Evolutionary conservation across 1,284 basidiomycete species (phyloP).

Genomic region (Hemileia vastatrix): DNA sequence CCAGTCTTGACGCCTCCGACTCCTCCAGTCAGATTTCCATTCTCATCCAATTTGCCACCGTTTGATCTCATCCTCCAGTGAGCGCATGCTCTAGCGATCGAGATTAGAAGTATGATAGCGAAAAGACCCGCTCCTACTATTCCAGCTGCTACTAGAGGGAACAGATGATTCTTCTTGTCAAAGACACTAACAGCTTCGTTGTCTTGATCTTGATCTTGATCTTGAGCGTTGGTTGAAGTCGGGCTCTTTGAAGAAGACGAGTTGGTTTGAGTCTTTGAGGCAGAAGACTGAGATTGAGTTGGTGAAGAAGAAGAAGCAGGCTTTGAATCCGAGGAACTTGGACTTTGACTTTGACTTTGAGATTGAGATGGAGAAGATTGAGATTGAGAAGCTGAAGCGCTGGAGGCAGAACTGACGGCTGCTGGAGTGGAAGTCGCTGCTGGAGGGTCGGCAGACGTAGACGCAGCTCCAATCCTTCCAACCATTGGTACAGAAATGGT

Average conservation of each 20-base stretch:
- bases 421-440: neutral
- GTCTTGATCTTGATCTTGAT: neutral
- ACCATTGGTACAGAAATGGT: neutral
- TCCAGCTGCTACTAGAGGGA: conserved; percentile 29
- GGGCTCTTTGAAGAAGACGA: neutral
- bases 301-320: neutral
- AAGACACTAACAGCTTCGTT: neutral
- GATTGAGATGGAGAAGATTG: neutral
- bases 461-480: neutral
- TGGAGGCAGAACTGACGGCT: neutral
- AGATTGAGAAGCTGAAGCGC: neutral
- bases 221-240: neutral
- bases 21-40: conserved; percentile 15
- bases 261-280: neutral
- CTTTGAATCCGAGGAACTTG: no score
- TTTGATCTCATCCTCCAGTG: neutral
- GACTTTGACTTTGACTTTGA: no score
- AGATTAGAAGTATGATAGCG: conserved; percentile 24
- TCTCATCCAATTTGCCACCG: conserved; percentile 23
- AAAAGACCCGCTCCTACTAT: conserved; percentile 24
- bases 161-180: conserved; percentile 26
- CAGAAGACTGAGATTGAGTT: neutral
- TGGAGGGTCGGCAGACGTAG: neutral
- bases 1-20: neutral
- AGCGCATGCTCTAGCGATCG: conserved; percentile 22